Evolutionary conservation across 202 grass and related monocot species (phyloP).

Genomic region (Musa balbisiana): DNA sequence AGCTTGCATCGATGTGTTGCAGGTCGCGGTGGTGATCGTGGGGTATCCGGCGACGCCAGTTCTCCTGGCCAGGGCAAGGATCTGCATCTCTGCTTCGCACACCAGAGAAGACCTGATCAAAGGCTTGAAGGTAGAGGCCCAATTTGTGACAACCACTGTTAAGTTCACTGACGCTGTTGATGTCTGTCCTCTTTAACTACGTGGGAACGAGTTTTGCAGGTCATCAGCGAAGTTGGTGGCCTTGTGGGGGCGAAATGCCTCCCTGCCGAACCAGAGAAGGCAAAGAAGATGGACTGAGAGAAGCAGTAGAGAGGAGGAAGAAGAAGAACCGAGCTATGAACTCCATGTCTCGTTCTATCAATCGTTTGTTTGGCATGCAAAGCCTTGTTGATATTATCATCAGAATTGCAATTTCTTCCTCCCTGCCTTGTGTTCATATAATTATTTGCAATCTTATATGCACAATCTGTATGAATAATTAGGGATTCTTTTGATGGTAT

Average conservation of each 20-base stretch:
- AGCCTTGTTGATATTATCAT: conserved; percentile 3
- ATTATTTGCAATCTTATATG: background rate
- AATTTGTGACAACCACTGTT: too few relatives aligned
- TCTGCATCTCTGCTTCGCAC: conserved; percentile 92
- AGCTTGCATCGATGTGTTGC: background rate
- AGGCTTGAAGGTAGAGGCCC: conserved; percentile 60
- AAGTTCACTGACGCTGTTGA: too few relatives aligned
- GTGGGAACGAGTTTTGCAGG: conserved; percentile 34
- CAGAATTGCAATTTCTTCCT: background rate
- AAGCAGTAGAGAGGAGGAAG: conserved; percentile 43
- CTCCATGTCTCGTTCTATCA: background rate
- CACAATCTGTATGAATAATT: background rate
- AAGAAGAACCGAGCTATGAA: conserved; percentile 14
- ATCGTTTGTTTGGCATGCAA: background rate
- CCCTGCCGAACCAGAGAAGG: conserved; percentile 67
- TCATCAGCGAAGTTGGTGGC: conserved; percentile 95
- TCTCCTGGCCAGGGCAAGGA: conserved; percentile 84
- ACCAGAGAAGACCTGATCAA: conserved; percentile 80
- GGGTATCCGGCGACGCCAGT: conserved; percentile 88
- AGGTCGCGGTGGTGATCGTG: conserved; percentile 92
- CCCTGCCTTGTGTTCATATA: background rate
- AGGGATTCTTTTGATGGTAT: too few relatives aligned
- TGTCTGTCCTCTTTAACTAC: too few relatives aligned
- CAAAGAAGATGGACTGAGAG: background rate
- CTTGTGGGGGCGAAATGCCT: conserved; percentile 93